phyloP scores from a whole-genome alignment of 1,284 basidiomycete species.

The Somion occarium region DNA sequence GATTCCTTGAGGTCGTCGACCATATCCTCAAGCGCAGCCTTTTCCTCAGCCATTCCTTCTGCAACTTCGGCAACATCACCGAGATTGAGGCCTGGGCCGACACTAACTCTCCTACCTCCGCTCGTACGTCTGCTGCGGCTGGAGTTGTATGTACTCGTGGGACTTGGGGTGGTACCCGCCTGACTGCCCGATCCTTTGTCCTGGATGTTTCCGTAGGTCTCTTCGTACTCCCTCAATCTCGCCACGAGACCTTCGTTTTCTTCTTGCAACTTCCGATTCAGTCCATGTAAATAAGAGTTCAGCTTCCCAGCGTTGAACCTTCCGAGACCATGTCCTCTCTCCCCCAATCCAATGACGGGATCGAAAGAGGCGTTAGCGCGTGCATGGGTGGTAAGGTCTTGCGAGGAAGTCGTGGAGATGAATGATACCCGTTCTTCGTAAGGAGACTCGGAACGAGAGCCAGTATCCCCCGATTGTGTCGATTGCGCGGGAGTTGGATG shows the following conservation, averaged over 20 bases:
- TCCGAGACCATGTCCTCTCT: slow-evolving; percentile 50
- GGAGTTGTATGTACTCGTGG: background rate
- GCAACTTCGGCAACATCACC: slow-evolving; percentile 55
- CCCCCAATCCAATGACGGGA: slow-evolving; percentile 66
- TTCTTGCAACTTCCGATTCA: slow-evolving; percentile 75
- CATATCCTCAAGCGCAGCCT: slow-evolving; percentile 39
- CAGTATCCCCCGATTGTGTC: slow-evolving; percentile 14
- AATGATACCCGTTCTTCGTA: slow-evolving; percentile 53
- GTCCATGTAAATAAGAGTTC: slow-evolving; percentile 75
- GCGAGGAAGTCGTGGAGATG: slow-evolving; percentile 76
- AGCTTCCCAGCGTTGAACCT: slow-evolving; percentile 79
- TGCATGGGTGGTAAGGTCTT: slow-evolving; percentile 76
- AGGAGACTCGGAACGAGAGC: slow-evolving; percentile 21
- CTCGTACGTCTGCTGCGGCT: slow-evolving; percentile 17
- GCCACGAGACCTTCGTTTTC: slow-evolving; percentile 66
- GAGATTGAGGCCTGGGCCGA: slow-evolving; percentile 36
- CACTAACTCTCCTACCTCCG: slow-evolving; percentile 42
- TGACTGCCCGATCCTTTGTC: slow-evolving; percentile 6
- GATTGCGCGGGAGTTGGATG: slow-evolving; percentile 6
- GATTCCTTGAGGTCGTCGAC: slow-evolving; percentile 47
- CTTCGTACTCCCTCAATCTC: slow-evolving; percentile 42
- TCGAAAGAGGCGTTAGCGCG: slow-evolving; percentile 83
- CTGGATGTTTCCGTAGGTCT: slow-evolving; percentile 20
- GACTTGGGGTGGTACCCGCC: slow-evolving; percentile 5
- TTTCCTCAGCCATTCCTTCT: slow-evolving; percentile 65